Percentiles rank a stretch among this genome's conserved stretches.
phyloP scores from a whole-genome alignment of 148 eudicot genomes.

The Heliamphora exappendiculata region DNA sequence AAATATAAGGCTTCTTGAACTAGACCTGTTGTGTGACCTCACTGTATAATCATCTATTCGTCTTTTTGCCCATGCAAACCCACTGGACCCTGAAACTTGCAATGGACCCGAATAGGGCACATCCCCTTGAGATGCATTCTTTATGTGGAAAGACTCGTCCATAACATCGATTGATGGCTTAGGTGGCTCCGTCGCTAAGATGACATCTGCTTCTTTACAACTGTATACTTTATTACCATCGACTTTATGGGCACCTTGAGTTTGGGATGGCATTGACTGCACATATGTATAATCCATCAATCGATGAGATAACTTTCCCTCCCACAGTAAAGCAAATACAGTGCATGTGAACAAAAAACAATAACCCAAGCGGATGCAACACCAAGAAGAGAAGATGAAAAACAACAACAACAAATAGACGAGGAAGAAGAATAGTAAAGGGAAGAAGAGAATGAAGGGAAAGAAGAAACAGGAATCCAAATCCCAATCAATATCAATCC shows the following conservation, averaged over 20 bases:
- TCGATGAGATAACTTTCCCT: neutral
- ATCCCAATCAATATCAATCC: too few species aligned
- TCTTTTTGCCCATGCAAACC: constrained; percentile 93
- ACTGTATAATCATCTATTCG: constrained; percentile 50
- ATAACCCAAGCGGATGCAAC: too few species aligned
- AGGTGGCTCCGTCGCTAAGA: constrained; percentile 38
- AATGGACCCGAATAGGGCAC: constrained; percentile 70
- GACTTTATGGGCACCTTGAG: constrained; percentile 39
- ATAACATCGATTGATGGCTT: constrained; percentile 35
- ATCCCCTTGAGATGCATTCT: constrained; percentile 77
- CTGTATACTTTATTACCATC: constrained; percentile 34
- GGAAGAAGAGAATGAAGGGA: too few species aligned
- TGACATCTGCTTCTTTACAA: constrained; percentile 37
- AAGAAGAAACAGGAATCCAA: too few species aligned
- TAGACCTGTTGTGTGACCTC: constrained; percentile 74
- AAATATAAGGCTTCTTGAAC: constrained; percentile 69
- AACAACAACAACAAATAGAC: too few species aligned
- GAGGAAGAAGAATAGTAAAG: too few species aligned
- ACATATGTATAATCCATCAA: constrained; percentile 13
- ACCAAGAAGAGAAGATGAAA: too few species aligned
- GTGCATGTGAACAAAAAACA: neutral
- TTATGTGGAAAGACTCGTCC: constrained; percentile 48
- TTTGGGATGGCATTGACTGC: constrained; percentile 53
- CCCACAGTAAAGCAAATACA: neutral
- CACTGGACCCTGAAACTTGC: constrained; percentile 85